These are phyloP conservation scores for Kentomonas sorsogonicus DNA, from an alignment of 208 protist species.

Conservation along the genomic window DNA sequence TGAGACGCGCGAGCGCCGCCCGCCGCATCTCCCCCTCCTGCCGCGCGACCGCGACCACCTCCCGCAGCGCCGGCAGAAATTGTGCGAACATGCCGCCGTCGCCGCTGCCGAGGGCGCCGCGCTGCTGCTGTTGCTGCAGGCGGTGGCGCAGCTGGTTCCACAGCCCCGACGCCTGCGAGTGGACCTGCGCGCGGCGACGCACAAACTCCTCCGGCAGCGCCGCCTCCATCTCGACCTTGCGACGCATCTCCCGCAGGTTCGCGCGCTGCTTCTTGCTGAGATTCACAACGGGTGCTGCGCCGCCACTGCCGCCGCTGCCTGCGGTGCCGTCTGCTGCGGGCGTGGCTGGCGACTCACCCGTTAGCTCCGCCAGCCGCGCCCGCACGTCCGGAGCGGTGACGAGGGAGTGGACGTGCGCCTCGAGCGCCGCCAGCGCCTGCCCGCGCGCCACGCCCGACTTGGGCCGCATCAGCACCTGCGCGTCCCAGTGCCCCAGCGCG, in stretches of 20 bases:
- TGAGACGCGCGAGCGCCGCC: constrained; percentile 1
- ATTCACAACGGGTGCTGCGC: constrained; percentile 2
- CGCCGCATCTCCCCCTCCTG: constrained; percentile 37
- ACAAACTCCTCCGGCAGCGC: constrained; percentile 37
- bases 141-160: constrained; percentile 40
- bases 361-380: background rate
- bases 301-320: background rate
- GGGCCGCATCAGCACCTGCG: constrained; percentile 37
- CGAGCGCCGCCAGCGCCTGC: constrained; percentile 30
- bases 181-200: constrained; percentile 20
- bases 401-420: constrained; percentile 26
- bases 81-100: constrained; percentile 37
- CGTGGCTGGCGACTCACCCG: background rate
- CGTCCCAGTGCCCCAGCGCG: constrained; percentile 39
- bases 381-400: constrained; percentile 18
- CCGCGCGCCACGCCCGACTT: constrained; percentile 27
- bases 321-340: background rate
- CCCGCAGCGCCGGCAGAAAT: constrained; percentile 39
- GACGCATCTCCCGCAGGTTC: constrained; percentile 56
- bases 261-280: constrained; percentile 27
- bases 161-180: constrained; percentile 19
- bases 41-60: constrained; percentile 31
- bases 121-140: too few species aligned
- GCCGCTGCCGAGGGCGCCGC: too few species aligned
- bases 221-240: constrained; percentile 17